These are phyloP conservation scores for Angophora floribunda DNA, from an alignment of 345 rosid species.

Conservation along the genomic window DNA sequence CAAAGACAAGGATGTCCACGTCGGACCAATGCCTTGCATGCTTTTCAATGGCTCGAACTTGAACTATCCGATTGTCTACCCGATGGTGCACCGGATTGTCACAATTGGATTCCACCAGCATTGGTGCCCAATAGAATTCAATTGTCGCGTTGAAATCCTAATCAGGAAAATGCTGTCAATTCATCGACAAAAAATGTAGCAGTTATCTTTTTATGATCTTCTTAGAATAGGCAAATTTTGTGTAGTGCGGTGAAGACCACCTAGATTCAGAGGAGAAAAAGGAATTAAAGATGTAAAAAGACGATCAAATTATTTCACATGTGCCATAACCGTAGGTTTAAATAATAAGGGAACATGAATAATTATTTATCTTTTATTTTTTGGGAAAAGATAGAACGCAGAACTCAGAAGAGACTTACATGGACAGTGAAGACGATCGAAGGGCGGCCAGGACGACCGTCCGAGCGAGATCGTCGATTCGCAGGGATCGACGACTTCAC, in stretches of 20 bases:
- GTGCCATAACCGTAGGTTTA: conserved; percentile 40
- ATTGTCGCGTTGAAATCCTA: conserved; percentile 81
- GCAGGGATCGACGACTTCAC: conserved; percentile 48
- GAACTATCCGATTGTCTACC: conserved; percentile 49
- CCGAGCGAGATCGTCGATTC: conserved; percentile 34
- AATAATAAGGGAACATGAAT: neutral
- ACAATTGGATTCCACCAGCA: conserved; percentile 85
- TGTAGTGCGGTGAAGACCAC: no score
- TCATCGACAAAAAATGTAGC: no score
- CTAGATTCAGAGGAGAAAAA: no score
- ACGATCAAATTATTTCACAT: no score
- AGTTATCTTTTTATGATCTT: no score
- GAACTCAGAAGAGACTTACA: neutral
- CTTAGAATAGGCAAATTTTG: no score
- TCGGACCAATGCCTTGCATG: conserved; percentile 79
- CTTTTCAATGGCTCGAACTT: conserved; percentile 61
- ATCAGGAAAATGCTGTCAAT: neutral
- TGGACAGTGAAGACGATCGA: neutral
- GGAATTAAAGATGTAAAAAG: no score
- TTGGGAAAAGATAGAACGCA: neutral
- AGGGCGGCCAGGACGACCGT: conserved; percentile 28
- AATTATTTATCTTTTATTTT: neutral
- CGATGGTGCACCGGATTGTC: conserved; percentile 74
- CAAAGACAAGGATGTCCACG: conserved; percentile 63
- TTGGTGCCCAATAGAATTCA: conserved; percentile 90